Evolutionary conservation across 2,329 filamentous ascomycete species (phyloP).

Genomic region (Tolypocladium amazonense): DNA sequence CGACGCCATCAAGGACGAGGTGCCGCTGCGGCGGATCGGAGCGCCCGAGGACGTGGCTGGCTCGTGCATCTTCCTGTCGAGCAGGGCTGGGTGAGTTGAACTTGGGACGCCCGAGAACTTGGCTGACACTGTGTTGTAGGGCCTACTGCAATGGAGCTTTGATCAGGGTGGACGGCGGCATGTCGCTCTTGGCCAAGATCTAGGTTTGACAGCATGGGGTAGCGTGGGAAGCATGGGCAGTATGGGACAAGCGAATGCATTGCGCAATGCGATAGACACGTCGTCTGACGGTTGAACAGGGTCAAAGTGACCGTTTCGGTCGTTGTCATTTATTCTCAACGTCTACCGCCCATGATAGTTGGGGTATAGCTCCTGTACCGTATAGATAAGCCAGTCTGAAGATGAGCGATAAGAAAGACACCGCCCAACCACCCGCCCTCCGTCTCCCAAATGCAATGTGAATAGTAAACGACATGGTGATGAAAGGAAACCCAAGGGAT

Average conservation of each 20-base stretch:
- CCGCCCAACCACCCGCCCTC: neutral
- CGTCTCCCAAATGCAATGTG: neutral
- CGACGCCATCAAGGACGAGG: slow-evolving; percentile 42
- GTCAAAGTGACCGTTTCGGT: neutral
- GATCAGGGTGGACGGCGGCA: slow-evolving; percentile 51
- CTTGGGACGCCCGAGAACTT: neutral
- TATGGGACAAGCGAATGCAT: neutral
- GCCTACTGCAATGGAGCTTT: slow-evolving; percentile 55
- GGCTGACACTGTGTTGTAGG: slow-evolving; percentile 8
- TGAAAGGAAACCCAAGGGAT: neutral
- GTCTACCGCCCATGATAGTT: neutral
- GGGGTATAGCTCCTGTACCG: neutral
- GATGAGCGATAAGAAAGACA: neutral
- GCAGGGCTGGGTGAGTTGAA: slow-evolving; percentile 45
- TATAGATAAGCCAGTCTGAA: neutral
- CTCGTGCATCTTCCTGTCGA: slow-evolving; percentile 58
- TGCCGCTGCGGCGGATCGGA: slow-evolving; percentile 59
- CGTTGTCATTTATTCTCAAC: neutral
- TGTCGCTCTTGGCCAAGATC: slow-evolving; percentile 33
- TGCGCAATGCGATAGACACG: neutral
- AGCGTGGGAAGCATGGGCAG: no score
- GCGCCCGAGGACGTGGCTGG: slow-evolving; percentile 59
- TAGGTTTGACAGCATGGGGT: slow-evolving; percentile 12
- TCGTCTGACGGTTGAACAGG: neutral
- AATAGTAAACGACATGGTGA: neutral